A percentile compares a stretch with the other conserved stretches of the same genome.
phyloP scores from a whole-genome alignment of 2,329 filamentous ascomycete species.

The Coniochaeta hoffmannii region DNA sequence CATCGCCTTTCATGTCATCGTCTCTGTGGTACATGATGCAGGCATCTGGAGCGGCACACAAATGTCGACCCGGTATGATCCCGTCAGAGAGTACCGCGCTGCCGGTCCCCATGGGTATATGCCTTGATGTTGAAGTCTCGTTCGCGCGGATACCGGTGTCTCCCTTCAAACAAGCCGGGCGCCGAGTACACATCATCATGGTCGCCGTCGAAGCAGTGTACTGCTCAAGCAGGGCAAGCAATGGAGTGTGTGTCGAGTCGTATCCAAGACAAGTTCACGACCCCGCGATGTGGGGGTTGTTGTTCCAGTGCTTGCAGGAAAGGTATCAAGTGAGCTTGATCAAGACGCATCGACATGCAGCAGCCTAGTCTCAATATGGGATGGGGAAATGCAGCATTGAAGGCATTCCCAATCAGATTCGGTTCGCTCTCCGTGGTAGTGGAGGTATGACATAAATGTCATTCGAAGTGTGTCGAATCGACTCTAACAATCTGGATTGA shows the following conservation, averaged over 20 bases:
- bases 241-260: not conserved
- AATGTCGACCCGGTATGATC: not conserved
- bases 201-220: too few relatives aligned
- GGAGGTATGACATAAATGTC: constrained; percentile 16
- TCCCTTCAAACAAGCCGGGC: too few relatives aligned
- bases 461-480: not conserved
- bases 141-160: too few relatives aligned
- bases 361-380: constrained; percentile 1
- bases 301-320: not conserved
- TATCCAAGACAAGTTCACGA: not conserved
- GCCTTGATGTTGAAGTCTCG: not conserved
- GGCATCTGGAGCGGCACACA: not conserved
- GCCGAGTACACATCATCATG: too few relatives aligned
- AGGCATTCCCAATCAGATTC: constrained; percentile 7
- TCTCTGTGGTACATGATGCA: not conserved
- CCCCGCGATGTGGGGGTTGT: not conserved
- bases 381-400: not conserved
- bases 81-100: not conserved
- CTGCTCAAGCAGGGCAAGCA: too few relatives aligned
- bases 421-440: constrained; percentile 4
- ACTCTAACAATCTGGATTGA: not conserved
- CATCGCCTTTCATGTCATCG: not conserved
- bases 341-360: not conserved
- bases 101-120: not conserved
- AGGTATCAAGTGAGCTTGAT: constrained; percentile 1